Conservation (phyloP, 139 green algal genomes). For the Astrephomene gubernaculifera region DNA sequence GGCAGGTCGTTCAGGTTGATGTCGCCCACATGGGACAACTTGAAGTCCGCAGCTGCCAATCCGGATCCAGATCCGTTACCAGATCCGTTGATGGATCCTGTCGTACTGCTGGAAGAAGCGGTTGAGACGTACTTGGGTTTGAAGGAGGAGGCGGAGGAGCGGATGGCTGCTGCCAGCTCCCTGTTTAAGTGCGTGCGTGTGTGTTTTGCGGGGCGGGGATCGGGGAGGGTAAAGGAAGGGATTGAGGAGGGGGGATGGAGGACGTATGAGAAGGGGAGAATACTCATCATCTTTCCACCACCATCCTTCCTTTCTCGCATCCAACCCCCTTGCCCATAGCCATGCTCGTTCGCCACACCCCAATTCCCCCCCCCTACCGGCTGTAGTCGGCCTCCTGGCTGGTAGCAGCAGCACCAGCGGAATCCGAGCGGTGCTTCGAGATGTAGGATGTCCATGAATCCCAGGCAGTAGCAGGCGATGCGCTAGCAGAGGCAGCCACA, state of each 20-base stretch:
- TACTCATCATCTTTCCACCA: not conserved
- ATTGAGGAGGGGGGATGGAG: too few relatives aligned
- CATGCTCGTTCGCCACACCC: not conserved
- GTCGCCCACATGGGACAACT: slow-evolving; percentile 27
- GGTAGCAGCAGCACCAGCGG: not conserved
- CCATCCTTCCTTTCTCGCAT: not conserved
- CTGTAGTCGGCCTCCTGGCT: slow-evolving; percentile 8
- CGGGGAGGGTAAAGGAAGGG: not conserved
- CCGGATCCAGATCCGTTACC: not conserved
- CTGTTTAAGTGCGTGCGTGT: too few relatives aligned
- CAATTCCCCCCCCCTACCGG: not conserved
- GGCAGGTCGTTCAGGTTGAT: slow-evolving; percentile 49
- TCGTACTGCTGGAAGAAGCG: not conserved
- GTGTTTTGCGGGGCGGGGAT: too few relatives aligned
- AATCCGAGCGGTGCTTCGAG: slow-evolving; percentile 18
- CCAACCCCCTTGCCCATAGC: not conserved
- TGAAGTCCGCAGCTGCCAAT: slow-evolving; percentile 39
- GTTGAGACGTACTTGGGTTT: slow-evolving; percentile 23
- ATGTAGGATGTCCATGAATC: slow-evolving; percentile 50
- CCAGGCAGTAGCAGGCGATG: slow-evolving; percentile 43
- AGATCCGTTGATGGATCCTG: not conserved
- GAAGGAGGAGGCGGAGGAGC: slow-evolving; percentile 1
- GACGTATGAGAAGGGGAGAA: not conserved
- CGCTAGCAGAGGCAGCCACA: not conserved
- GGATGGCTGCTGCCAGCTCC: slow-evolving; percentile 11